Conservation (phyloP, 495 filamentous ascomycete genomes). For the Hypoxylon fuscum region DNA sequence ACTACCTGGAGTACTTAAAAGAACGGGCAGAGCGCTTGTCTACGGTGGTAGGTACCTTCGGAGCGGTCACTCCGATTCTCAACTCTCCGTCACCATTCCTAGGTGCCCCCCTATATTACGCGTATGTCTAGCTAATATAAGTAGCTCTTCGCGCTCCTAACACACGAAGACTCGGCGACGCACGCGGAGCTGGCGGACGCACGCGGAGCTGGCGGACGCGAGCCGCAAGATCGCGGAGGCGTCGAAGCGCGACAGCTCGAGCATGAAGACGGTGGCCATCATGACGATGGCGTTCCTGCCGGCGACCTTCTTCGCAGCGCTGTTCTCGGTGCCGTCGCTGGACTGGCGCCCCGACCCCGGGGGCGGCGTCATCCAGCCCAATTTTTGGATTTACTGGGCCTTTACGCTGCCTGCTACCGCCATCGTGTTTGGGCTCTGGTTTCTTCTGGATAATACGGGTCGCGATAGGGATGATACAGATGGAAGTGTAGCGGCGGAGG, state of each 20-base stretch:
- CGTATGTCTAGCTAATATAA: too few species aligned
- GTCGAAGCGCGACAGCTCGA: constrained; percentile 45
- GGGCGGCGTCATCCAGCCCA: constrained; percentile 34
- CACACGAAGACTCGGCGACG: constrained; percentile 38
- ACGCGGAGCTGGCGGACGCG: constrained; percentile 34
- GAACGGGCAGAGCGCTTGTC: constrained; percentile 36
- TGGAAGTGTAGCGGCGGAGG: background rate
- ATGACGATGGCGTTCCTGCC: constrained; percentile 53
- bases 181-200: background rate
- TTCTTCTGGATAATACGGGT: constrained; percentile 14
- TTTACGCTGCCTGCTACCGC: constrained; percentile 42
- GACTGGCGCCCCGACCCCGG: constrained; percentile 40
- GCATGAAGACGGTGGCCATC: constrained; percentile 50
- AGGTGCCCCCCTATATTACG: too few species aligned
- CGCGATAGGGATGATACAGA: background rate
- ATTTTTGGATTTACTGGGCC: constrained; percentile 53
- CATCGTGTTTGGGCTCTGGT: constrained; percentile 39
- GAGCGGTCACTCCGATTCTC: background rate
- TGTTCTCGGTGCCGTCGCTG: constrained; percentile 50
- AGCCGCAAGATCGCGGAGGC: constrained; percentile 43
- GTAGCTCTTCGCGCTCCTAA: constrained; percentile 42
- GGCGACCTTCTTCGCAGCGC: constrained; percentile 49
- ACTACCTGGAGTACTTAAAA: constrained; percentile 36
- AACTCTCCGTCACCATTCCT: too few species aligned
- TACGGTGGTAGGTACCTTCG: constrained; percentile 28